These are phyloP conservation scores for Millerozyma miso DNA, from an alignment of 805 yeast genomes.

Conservation along the genomic window DNA sequence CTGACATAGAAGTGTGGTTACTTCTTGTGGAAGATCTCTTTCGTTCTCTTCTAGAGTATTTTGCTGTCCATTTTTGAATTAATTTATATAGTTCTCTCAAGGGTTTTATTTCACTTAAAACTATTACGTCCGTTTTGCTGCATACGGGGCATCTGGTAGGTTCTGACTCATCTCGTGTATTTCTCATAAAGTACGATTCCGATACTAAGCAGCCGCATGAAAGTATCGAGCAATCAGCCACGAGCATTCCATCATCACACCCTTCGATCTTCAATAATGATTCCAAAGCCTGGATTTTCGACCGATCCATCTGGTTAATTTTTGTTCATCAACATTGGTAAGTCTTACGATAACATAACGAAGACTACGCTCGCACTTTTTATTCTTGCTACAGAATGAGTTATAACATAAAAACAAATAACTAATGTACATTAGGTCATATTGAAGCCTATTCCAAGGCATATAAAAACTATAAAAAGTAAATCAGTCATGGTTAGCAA, in stretches of 20 bases:
- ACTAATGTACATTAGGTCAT: no score
- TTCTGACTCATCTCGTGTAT: neutral
- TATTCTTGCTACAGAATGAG: no score
- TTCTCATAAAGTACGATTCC: conserved; percentile 20
- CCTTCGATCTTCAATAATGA: conserved; percentile 23
- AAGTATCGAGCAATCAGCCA: conserved; percentile 32
- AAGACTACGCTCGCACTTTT: neutral
- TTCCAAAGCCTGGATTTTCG: conserved; percentile 20
- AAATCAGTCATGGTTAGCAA: neutral
- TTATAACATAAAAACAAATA: no score
- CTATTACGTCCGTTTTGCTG: conserved; percentile 11
- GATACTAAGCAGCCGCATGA: conserved; percentile 40
- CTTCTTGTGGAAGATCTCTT: conserved; percentile 21
- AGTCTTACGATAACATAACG: no score
- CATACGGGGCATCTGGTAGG: conserved; percentile 23
- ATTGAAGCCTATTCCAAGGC: no score
- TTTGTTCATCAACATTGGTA: no score
- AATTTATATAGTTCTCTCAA: conserved; percentile 29
- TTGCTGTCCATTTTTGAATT: conserved; percentile 15
- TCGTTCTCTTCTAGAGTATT: conserved; percentile 6
- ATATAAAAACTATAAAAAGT: neutral
- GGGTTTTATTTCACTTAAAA: conserved; percentile 28
- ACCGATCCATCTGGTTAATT: conserved; percentile 11
- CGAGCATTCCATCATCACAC: conserved; percentile 7
- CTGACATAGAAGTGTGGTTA: conserved; percentile 5